Evolutionary conservation across 768 basidiomycete genomes (phyloP).

Genomic region (Tricholoma saponaceum): DNA sequence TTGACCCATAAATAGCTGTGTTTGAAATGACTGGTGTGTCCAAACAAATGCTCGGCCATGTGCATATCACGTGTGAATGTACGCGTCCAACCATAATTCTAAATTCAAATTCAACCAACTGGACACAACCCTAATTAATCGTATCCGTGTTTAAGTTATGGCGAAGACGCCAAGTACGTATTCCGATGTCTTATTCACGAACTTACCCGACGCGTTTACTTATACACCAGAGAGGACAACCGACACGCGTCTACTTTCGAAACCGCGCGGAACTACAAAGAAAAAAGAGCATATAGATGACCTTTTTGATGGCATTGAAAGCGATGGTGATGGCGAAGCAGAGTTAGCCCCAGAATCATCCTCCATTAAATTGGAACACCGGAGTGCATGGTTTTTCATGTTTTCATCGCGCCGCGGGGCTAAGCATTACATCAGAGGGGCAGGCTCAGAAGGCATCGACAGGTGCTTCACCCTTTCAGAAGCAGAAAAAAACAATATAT

Average conservation of each 20-base stretch:
- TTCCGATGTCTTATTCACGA: not conserved
- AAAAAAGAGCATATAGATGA: slow-evolving; percentile 13
- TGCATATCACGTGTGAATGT: not conserved
- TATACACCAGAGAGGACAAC: not conserved
- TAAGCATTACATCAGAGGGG: slow-evolving; percentile 16
- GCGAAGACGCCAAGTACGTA: slow-evolving; percentile 21
- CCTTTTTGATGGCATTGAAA: slow-evolving; percentile 13
- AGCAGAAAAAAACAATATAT: slow-evolving; percentile 30
- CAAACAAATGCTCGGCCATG: not conserved
- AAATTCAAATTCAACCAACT: not conserved
- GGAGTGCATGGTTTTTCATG: slow-evolving; percentile 9
- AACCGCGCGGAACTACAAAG: slow-evolving; percentile 16
- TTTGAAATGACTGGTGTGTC: too few species aligned
- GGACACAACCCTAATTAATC: too few species aligned
- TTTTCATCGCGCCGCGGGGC: slow-evolving; percentile 4
- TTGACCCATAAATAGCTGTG: too few species aligned
- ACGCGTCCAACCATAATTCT: not conserved
- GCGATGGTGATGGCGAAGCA: not conserved
- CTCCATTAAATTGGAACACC: slow-evolving; percentile 9
- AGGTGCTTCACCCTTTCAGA: slow-evolving; percentile 23
- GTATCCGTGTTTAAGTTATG: slow-evolving; percentile 12
- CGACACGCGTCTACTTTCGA: slow-evolving; percentile 10
- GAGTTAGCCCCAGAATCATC: slow-evolving; percentile 6
- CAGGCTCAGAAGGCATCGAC: slow-evolving; percentile 23
- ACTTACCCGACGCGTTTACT: not conserved